Evolutionary conservation across 345 rosid genomes (phyloP).

Genomic region (Ceriops tagal): DNA sequence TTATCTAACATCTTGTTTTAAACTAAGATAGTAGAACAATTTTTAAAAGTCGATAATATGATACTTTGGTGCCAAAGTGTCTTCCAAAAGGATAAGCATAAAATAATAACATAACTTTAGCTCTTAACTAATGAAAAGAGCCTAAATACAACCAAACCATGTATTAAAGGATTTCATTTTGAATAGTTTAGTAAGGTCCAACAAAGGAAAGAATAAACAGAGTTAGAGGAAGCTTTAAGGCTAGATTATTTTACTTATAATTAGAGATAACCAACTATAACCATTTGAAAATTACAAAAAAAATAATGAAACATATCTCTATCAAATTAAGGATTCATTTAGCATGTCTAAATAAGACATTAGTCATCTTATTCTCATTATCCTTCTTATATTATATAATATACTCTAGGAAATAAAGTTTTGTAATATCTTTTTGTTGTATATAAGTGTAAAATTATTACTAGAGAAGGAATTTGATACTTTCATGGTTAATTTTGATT

Average conservation of each 20-base stretch:
- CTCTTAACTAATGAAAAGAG: too few relatives aligned
- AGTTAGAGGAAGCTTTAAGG: too few relatives aligned
- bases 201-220: too few relatives aligned
- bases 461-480: neutral
- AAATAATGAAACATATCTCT: too few relatives aligned
- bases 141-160: too few relatives aligned
- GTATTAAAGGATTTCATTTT: too few relatives aligned
- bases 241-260: too few relatives aligned
- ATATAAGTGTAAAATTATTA: neutral
- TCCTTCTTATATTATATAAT: neutral
- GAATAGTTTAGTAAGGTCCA: too few relatives aligned
- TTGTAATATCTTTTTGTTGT: neutral
- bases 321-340: too few relatives aligned
- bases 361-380: neutral
- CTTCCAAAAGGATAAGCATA: neutral
- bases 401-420: neutral
- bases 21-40: neutral
- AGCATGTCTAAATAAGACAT: neutral
- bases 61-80: neutral
- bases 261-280: too few relatives aligned
- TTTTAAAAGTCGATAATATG: rapidly evolving
- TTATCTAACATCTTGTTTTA: neutral
- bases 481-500: neutral
- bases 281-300: too few relatives aligned
- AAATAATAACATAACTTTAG: too few relatives aligned